Percentiles rank a stretch among this genome's conserved stretches.
These are phyloP conservation scores for Kalanchoe fedtschenkoi DNA, from an alignment of 164 flowering plant genomes.

Conservation along the genomic window DNA sequence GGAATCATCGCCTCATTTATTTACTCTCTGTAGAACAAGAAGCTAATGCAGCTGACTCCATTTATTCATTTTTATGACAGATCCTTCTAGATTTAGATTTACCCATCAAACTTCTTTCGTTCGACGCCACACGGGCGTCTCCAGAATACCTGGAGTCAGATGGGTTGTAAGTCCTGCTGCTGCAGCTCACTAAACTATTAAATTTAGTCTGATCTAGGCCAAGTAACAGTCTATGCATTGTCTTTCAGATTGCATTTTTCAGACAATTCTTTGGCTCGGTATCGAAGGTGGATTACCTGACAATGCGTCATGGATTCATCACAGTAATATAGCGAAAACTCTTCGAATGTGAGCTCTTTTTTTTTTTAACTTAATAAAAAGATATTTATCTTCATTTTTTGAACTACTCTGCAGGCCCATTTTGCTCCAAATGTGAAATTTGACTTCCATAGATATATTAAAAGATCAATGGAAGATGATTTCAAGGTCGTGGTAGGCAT, in stretches of 20 bases:
- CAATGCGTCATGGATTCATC: conserved; percentile 66
- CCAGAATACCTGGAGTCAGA: conserved; percentile 37
- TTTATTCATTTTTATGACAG: conserved; percentile 22
- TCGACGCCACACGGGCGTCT: conserved; percentile 35
- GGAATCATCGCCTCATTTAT: neutral
- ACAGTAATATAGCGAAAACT: conserved; percentile 24
- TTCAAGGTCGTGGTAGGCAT: conserved; percentile 66
- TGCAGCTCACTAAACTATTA: neutral
- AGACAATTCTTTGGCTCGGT: conserved; percentile 62
- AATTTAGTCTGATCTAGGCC: too few relatives aligned
- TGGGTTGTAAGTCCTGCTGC: conserved; percentile 58
- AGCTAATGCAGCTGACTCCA: neutral
- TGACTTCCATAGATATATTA: conserved; percentile 64
- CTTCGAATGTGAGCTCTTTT: neutral
- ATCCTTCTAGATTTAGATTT: conserved; percentile 59
- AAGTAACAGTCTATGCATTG: too few relatives aligned
- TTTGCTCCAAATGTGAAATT: conserved; percentile 57
- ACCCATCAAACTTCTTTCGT: conserved; percentile 62
- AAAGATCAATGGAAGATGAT: conserved; percentile 75
- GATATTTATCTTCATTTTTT: neutral
- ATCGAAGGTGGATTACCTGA: conserved; percentile 55
- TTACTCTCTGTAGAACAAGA: neutral
- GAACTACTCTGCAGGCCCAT: conserved; percentile 44
- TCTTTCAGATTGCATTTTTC: conserved; percentile 53
- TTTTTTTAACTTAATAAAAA: neutral